Percentiles rank a stretch among this genome's conserved stretches.
Evolutionary conservation across 495 filamentous ascomycete genomes (phyloP).

Genomic region (Sordaria brevicollis): DNA sequence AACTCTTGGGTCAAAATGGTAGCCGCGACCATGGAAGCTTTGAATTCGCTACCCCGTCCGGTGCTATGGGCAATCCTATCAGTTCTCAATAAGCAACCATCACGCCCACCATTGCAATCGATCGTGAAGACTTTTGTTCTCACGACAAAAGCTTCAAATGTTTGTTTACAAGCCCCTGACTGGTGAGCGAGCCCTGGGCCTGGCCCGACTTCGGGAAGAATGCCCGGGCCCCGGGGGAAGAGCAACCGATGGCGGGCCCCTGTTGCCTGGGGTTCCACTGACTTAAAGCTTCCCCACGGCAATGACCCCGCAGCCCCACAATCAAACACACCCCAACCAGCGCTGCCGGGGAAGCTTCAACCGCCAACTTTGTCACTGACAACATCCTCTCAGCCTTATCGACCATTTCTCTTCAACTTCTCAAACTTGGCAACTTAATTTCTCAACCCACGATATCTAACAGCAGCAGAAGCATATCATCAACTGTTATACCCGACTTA

Average conservation of each 20-base stretch:
- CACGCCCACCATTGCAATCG: background rate
- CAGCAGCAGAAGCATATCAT: background rate
- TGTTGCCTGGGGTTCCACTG: background rate
- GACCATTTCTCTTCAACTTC: background rate
- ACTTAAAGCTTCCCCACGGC: background rate
- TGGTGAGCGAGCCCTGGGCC: background rate
- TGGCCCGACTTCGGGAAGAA: too few relatives aligned
- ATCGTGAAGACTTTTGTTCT: background rate
- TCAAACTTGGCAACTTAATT: background rate
- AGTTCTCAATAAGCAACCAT: background rate
- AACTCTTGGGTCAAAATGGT: background rate
- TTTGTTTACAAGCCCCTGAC: background rate
- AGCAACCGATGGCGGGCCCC: background rate
- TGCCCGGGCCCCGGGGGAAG: too few relatives aligned
- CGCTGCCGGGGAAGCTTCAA: background rate
- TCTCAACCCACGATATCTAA: background rate
- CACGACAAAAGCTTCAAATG: background rate
- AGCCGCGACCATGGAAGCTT: too few relatives aligned
- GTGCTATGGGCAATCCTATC: background rate
- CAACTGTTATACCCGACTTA: background rate
- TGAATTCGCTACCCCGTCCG: too few relatives aligned
- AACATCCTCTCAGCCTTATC: background rate
- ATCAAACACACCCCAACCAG: background rate
- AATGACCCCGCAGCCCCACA: background rate
- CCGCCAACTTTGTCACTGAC: background rate